Conservation (phyloP, 2,329 filamentous ascomycete species). For the Alternaria solani region DNA sequence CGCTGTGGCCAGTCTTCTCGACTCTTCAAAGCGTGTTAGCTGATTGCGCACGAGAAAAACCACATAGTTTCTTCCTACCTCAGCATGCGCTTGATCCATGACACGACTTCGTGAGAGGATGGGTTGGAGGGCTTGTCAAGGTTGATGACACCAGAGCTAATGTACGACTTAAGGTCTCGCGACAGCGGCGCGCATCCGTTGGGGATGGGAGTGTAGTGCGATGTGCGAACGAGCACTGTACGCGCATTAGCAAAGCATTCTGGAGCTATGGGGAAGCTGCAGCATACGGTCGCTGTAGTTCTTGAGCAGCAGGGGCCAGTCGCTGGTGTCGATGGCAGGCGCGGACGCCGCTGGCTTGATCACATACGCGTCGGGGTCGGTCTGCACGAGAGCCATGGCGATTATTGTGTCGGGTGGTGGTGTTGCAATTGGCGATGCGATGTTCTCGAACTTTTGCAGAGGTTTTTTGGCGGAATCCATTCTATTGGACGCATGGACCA, state of each 20-base stretch:
- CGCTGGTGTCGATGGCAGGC: conserved; percentile 82
- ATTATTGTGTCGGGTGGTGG: conserved; percentile 27
- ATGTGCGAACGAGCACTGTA: conserved; percentile 87
- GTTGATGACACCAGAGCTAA: conserved; percentile 98
- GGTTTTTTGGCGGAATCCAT: conserved; percentile 23
- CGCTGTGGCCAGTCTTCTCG: conserved; percentile 98
- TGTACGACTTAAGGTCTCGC: conserved; percentile 95
- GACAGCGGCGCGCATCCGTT: conserved; percentile 89
- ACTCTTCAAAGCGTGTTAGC: conserved; percentile 61
- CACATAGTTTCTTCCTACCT: conserved; percentile 62
- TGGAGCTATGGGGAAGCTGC: conserved; percentile 43
- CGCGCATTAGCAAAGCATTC: conserved; percentile 31
- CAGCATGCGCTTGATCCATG: conserved; percentile 98
- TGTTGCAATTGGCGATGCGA: conserved; percentile 39
- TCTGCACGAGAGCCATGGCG: conserved; percentile 49
- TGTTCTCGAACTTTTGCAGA: conserved; percentile 38
- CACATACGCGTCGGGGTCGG: conserved; percentile 71
- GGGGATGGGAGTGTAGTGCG: conserved; percentile 96
- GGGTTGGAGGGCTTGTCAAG: conserved; percentile 97
- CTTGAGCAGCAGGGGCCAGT: conserved; percentile 93
- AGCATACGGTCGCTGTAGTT: conserved; percentile 90
- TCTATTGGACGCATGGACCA: conserved; percentile 17
- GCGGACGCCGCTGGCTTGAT: conserved; percentile 91
- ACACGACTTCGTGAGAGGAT: conserved; percentile 97
- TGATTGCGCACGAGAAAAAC: background rate